Conservation (phyloP, 306 rosid species). For the Vigna unguiculata region DNA sequence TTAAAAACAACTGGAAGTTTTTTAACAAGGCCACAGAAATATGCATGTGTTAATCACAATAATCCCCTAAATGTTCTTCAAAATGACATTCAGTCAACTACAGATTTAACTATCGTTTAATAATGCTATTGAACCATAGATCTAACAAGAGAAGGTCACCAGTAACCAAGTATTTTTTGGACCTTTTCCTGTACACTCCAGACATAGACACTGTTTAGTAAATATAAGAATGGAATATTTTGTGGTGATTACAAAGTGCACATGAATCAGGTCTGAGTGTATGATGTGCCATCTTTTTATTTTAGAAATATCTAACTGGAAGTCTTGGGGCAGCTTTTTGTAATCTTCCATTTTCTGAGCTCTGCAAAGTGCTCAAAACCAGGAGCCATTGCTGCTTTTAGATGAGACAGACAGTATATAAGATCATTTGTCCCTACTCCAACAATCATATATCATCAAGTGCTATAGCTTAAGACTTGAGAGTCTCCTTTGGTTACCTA, state of each 20-base stretch:
- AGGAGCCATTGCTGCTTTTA: no score
- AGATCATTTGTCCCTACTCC: background rate
- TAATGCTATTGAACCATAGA: background rate
- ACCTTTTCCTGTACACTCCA: no score
- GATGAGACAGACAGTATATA: no score
- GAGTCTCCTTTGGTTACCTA: background rate
- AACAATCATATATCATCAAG: background rate
- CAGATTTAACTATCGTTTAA: slow-evolving; percentile 3
- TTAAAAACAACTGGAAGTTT: no score
- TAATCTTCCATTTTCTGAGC: background rate
- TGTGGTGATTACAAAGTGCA: no score
- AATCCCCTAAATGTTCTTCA: background rate
- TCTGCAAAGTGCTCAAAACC: no score
- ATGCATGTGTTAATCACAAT: background rate
- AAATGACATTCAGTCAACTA: background rate
- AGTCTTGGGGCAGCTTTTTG: background rate
- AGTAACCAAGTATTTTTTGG: background rate
- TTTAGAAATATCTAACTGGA: slow-evolving; percentile 16
- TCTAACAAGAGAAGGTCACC: background rate
- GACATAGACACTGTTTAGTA: no score
- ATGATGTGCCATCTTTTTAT: background rate
- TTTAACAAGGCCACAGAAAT: background rate
- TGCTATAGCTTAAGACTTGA: background rate
- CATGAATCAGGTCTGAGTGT: no score
- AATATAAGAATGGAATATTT: no score